Base-by-base conservation (phyloP, 805 yeast genomes). In the Monosporozyma aquatica region DNA sequence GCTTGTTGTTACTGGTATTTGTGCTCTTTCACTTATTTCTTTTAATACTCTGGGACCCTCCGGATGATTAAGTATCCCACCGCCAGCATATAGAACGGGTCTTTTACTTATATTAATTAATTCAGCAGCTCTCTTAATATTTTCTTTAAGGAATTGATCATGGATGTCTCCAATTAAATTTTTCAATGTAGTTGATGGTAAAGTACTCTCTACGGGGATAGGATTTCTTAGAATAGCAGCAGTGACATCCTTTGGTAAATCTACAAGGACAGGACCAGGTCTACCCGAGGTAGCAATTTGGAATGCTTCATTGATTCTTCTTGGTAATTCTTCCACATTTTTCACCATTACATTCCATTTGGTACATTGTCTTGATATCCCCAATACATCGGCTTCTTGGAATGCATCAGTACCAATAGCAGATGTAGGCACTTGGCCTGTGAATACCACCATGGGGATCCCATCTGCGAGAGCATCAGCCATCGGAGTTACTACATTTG, bases 301-400 rank as follows among this genome's bases (percentile, higher is more conserved):
- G 57, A 92, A 92, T 22, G 97, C 97, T 69, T 92, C 98, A 64
- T 92, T 90, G 61, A 92, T 90, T 60, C 97, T 76, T 57, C 86
- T 76, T 47, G 98, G 98, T 53, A 92, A 72, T 67, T 92, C 98
- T 42, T 89, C 90, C 41, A 92, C 90, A 59, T 76, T 76, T 66
- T 87, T 92, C 45, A 92, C 97, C 98, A 92, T 92, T 30, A 89
- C 97, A 61, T 94, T 92, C 98, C 98, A 92, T 66, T 92, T 92
- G 47, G 98, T 87, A 72, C 98, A 92, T 6, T 95, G 80, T 62
- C 98, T 78, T 4, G 97, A 86, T 58, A 92, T 92, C 55, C 97
- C 98, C 37, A 92, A 78, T 42, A 90, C 94, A 61, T 92, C 98
- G 40, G 98, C 98, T 70, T 92, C 98, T 72, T 92, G 98, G 81